Evolutionary conservation across 2,329 filamentous ascomycete species (phyloP), one percentile per base, ranked within the genome.

Genomic region (Xylariaceae sp.): DNA sequence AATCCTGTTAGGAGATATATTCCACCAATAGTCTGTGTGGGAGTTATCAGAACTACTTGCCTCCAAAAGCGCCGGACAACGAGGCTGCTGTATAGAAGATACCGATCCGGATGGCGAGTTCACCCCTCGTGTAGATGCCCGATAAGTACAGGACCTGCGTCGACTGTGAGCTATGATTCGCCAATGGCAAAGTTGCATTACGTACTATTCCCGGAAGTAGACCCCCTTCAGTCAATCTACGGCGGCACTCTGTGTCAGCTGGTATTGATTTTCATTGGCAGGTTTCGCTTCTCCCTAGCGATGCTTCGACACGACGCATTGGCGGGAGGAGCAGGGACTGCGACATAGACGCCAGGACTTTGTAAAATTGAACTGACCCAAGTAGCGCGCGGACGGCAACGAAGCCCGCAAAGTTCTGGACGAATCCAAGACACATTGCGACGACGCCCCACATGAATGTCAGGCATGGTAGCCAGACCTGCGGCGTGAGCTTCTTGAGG

Each of bases 11-110:
- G 54, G n/a, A 47, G 18, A 7, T 14, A 18, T 54, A 20, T n/a
- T 52, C 40, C 40, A 41, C 6, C 14, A 7, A 26, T 2, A 42
- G 40, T 2, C n/a, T 20, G 12, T 2, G 26, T 7, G 18, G 32
- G 23, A 14, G 16, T 20, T 7, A 18, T 41, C 12, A 45, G 44
- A 10, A 26, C 20, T 16, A 59, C 68, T 40, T 64, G 73, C 81
- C 85, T 23, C 84, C 84, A 66, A 88, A 88, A 1, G 85, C 85
- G 2, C 85, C 85, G 0, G 84, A 86, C 4, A 89, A 71, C 1
- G 85, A 87, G 0, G 86, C 85, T 1, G 85, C 84, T 0, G 85
- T 88, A 67, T 88, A 89, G 65, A 89, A 89, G 5, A 89, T 74
- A 26, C 85, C 87, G 48, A 89, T 86, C 3, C 87, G 77, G 40